phyloP scores from a whole-genome alignment of 2,329 filamentous ascomycete genomes.

The Aspergillus amoenus region DNA sequence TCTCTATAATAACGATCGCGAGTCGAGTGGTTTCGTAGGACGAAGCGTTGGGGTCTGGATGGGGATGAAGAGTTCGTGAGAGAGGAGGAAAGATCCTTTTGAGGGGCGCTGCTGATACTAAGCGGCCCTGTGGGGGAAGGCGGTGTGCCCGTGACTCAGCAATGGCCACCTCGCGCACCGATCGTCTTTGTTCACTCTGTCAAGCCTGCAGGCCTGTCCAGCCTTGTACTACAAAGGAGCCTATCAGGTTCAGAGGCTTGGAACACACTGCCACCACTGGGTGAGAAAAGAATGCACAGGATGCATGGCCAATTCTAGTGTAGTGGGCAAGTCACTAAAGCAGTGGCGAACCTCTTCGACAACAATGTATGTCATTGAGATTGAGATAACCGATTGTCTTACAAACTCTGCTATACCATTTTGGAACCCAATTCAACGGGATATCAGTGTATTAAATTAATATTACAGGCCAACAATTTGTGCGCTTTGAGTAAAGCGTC shows the following conservation, averaged over 20 bases:
- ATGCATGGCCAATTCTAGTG: neutral
- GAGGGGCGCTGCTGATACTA: conserved; percentile 27
- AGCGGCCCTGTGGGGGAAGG: conserved; percentile 30
- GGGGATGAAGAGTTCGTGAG: conserved; percentile 26
- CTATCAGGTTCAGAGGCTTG: neutral
- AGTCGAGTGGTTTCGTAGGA: conserved; percentile 13
- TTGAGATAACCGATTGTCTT: neutral
- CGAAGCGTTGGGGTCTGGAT: conserved; percentile 19
- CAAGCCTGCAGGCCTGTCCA: neutral
- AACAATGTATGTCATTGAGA: too few species aligned
- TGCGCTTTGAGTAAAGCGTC: neutral
- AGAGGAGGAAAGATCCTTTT: conserved; percentile 36
- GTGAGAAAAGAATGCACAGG: neutral
- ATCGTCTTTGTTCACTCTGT: neutral
- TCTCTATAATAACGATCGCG: conserved; percentile 31
- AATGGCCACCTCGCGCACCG: neutral
- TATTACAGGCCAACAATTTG: neutral
- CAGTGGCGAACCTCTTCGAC: neutral
- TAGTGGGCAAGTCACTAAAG: neutral
- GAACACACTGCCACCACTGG: neutral
- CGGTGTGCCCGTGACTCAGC: conserved; percentile 28
- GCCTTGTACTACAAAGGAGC: neutral
- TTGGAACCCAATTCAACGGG: neutral
- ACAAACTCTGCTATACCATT: neutral
- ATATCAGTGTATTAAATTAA: conserved; percentile 7